These are phyloP conservation scores for Naganishia albida DNA, from an alignment of 1,284 basidiomycete genomes.

Conservation along the genomic window DNA sequence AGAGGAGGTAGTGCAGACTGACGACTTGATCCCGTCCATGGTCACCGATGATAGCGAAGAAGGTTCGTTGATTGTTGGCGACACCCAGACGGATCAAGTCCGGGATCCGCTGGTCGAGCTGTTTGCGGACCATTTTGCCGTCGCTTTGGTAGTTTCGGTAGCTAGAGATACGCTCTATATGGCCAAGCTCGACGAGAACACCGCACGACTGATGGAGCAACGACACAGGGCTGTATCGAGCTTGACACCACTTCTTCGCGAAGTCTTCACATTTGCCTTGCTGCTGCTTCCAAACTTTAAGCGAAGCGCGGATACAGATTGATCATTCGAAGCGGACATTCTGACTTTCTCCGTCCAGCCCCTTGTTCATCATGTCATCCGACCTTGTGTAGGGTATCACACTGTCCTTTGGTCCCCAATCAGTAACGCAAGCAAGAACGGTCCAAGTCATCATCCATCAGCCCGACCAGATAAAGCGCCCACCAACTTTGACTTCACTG, in stretches of 20 bases:
- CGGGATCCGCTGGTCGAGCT: conserved; percentile 86
- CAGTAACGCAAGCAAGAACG: no score
- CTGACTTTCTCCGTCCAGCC: not conserved
- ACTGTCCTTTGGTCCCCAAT: no score
- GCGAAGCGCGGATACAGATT: conserved; percentile 15
- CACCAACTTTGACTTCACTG: no score
- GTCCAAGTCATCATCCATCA: no score
- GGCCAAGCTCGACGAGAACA: not conserved
- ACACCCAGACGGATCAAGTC: conserved; percentile 92
- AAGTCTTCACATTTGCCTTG: not conserved
- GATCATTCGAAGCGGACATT: conserved; percentile 13
- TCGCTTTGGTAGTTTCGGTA: not conserved
- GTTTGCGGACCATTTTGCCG: conserved; percentile 53
- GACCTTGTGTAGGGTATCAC: not conserved
- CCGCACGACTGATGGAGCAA: not conserved
- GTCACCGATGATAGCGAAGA: conserved; percentile 97
- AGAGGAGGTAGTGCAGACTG: conserved; percentile 91
- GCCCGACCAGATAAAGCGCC: no score
- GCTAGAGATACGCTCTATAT: no score
- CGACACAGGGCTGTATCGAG: no score
- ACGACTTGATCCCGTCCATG: conserved; percentile 94
- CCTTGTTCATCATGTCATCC: conserved; percentile 19
- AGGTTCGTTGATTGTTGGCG: conserved; percentile 86
- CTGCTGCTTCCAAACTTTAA: conserved; percentile 26
- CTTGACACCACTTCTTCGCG: not conserved